Evolutionary conservation across 768 basidiomycete species (phyloP), one percentile per base, ranked within the genome.

Genomic region (Tubosaeta brunneosetosa): DNA sequence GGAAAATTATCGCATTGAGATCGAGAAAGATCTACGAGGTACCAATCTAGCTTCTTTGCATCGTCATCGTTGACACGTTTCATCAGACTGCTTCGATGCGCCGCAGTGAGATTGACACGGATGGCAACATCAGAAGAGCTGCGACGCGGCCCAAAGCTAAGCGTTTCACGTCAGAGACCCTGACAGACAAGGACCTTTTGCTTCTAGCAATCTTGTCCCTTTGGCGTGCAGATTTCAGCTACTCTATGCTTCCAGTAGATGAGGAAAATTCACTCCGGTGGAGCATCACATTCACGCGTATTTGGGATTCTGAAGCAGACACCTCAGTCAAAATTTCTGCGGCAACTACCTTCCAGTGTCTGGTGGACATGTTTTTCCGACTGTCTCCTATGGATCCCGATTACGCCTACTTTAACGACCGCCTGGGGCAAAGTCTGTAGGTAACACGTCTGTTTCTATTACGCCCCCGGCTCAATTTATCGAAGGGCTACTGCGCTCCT

Each of bases 131-230:
- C 46, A 83, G 80, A 61, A 78, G 81, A 43, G 57, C 77, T 13
- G 73, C 80, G 4, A 57, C 70, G 3, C 76, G 83, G 16, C 89
- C 89, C 3, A 86, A 81, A 63, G 78, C 78, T 11, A 82, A 81
- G 52, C 79, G 80, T 1, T 74, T 74, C 29, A 74, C 76, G 2
- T 72, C 74, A 5, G 84, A 88, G 63, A 78, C 83, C 2, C 70
- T 89, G 4, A 72, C 77, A 0, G 88, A 90, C 56, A 74, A 80
- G 37, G 90, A 92, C 57, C 73, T 89, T 14, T 74, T 93, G 9
- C 68, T 88, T 10, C 73, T 91, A 3, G 81, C 79, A 4, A 76
- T 89, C n/a, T 70, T 89, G 9, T 76, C 86, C 0, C 71, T 91
- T 29, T 91, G 84, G 84, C 78, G 87, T 17, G 64, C 75, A 1